Conservation (phyloP, 2,329 filamentous ascomycete genomes). For the Diaporthe longicolla region DNA sequence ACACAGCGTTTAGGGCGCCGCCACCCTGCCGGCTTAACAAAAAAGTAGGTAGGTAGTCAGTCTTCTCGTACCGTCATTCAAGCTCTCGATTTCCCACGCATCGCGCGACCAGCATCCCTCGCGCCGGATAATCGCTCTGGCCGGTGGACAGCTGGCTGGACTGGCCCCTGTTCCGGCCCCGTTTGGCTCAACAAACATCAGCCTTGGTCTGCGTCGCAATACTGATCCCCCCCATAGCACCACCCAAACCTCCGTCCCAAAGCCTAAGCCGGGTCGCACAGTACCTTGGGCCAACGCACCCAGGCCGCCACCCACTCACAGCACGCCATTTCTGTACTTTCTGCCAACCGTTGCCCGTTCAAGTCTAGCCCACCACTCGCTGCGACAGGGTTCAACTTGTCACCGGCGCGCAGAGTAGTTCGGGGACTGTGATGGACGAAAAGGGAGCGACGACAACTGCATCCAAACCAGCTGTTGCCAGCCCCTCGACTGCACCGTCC, state of each 20-base stretch:
- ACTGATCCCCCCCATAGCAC: slow-evolving; percentile 7
- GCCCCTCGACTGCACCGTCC: slow-evolving; percentile 21
- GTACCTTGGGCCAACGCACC: slow-evolving; percentile 34
- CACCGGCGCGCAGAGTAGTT: slow-evolving; percentile 37
- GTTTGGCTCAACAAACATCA: slow-evolving; percentile 23
- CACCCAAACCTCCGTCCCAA: slow-evolving; percentile 24
- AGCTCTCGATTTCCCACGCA: neutral
- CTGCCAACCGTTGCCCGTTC: slow-evolving; percentile 34
- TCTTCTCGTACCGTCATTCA: slow-evolving; percentile 6
- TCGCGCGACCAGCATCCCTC: neutral
- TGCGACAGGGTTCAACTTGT: slow-evolving; percentile 41
- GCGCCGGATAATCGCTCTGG: slow-evolving; percentile 12
- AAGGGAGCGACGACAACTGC: slow-evolving; percentile 39
- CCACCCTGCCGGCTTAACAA: slow-evolving; percentile 5
- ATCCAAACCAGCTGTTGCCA: slow-evolving; percentile 28
- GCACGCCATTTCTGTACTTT: slow-evolving; percentile 32
- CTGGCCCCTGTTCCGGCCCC: neutral
- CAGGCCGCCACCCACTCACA: slow-evolving; percentile 38
- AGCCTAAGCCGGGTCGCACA: slow-evolving; percentile 35
- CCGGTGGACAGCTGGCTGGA: slow-evolving; percentile 6
- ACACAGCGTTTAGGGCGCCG: slow-evolving; percentile 18
- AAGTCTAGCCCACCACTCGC: slow-evolving; percentile 38
- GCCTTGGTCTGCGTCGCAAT: slow-evolving; percentile 29
- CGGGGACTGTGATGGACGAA: slow-evolving; percentile 40
- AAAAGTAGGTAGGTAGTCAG: slow-evolving; percentile 9